Evolutionary conservation across 352 stramenopile genomes (phyloP).

Genomic region (Pythium scleroteichum): DNA sequence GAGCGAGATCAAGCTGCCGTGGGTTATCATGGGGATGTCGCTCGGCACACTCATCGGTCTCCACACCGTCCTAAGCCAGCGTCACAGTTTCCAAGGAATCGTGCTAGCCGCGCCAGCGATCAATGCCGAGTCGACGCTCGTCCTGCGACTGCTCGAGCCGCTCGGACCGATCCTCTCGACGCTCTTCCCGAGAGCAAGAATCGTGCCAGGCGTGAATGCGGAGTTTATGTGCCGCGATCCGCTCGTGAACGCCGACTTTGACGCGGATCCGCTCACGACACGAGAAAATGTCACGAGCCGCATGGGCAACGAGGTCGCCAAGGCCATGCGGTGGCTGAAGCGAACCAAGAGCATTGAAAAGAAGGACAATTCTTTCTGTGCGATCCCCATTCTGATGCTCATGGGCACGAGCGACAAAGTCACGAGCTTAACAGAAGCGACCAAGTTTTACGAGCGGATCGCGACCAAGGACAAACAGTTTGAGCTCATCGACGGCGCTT

Average conservation of each 20-base stretch:
- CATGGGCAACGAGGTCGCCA: slow-evolving; percentile 21
- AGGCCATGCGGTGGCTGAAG: slow-evolving; percentile 15
- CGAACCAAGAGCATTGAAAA: slow-evolving; percentile 18
- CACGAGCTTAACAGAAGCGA: slow-evolving; percentile 33
- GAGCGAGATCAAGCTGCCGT: neutral
- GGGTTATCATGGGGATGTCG: slow-evolving; percentile 22
- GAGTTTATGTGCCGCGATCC: slow-evolving; percentile 16
- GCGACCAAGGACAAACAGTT: slow-evolving; percentile 58
- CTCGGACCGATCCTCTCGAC: slow-evolving; percentile 1
- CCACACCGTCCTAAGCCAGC: slow-evolving; percentile 19
- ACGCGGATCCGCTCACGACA: slow-evolving; percentile 24
- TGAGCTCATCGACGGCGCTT: slow-evolving; percentile 51
- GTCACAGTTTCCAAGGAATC: slow-evolving; percentile 16
- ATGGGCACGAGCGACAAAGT: slow-evolving; percentile 27
- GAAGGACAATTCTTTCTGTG: slow-evolving; percentile 8
- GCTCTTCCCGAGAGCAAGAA: slow-evolving; percentile 6
- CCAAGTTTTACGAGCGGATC: slow-evolving; percentile 45
- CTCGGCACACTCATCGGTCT: slow-evolving; percentile 16
- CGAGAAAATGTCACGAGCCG: slow-evolving; percentile 16
- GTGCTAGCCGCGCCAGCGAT: slow-evolving; percentile 13
- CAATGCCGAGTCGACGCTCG: slow-evolving; percentile 13
- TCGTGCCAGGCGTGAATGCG: slow-evolving; percentile 23
- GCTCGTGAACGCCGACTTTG: slow-evolving; percentile 11
- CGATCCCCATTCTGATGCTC: slow-evolving; percentile 18
- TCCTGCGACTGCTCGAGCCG: slow-evolving; percentile 3